Conservation (phyloP, 2,329 filamentous ascomycete genomes). For the Allantophomopsis cytisporea region DNA sequence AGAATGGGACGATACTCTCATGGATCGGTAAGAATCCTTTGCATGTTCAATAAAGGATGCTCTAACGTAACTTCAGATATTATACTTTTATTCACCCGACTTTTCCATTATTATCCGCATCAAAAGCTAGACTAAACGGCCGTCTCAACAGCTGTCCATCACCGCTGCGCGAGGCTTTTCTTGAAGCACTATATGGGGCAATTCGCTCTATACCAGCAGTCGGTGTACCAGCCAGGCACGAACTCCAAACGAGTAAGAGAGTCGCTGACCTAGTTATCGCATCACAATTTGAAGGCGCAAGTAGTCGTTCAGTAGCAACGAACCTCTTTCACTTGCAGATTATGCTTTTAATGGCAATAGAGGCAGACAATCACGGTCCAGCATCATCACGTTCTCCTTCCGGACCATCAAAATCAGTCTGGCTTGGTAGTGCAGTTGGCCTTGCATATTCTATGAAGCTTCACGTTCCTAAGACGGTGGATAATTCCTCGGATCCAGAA, state of each 20-base stretch:
- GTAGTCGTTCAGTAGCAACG: constrained; percentile 23
- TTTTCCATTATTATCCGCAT: constrained; percentile 50
- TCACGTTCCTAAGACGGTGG: constrained; percentile 29
- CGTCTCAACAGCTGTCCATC: constrained; percentile 41
- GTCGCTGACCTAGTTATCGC: constrained; percentile 26
- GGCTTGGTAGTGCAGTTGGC: constrained; percentile 52
- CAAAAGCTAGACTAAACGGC: constrained; percentile 37
- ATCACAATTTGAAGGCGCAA: constrained; percentile 28
- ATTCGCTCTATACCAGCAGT: constrained; percentile 37
- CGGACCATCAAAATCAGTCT: constrained; percentile 29
- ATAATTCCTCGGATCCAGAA: constrained; percentile 29
- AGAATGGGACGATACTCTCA: constrained; percentile 29
- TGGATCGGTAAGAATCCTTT: constrained; percentile 21
- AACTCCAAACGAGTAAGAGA: constrained; percentile 23
- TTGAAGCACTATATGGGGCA: constrained; percentile 45
- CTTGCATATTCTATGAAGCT: constrained; percentile 53
- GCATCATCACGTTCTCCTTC: constrained; percentile 26
- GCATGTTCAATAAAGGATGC: not conserved
- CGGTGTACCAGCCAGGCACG: constrained; percentile 8
- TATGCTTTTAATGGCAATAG: constrained; percentile 50
- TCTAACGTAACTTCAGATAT: constrained; percentile 33
- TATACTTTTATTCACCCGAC: constrained; percentile 50
- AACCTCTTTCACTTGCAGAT: constrained; percentile 49
- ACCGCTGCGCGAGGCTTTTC: constrained; percentile 47
- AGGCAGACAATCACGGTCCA: constrained; percentile 40